A percentile compares a stretch with the other conserved stretches of the same genome.
phyloP scores from a whole-genome alignment of 805 yeast genomes.

The Yarrowia sp. region DNA sequence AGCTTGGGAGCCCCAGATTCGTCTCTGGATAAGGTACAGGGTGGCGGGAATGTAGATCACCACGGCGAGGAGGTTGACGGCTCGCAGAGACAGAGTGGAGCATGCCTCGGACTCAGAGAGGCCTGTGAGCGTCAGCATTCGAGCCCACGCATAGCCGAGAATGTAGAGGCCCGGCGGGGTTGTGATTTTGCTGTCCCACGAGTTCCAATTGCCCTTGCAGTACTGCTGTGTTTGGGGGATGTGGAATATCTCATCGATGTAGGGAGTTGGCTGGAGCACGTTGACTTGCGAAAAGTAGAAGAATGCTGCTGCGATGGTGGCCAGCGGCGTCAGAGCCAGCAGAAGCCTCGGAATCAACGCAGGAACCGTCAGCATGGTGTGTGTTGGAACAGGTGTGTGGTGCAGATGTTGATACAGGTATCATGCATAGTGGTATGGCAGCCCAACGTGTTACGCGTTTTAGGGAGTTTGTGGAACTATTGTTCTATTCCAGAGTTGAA shows the following conservation, averaged over 20 bases:
- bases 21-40: constrained; percentile 37
- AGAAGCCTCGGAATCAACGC: constrained; percentile 3
- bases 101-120: constrained; percentile 35
- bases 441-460: too few relatives aligned
- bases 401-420: not conserved
- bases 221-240: constrained; percentile 72
- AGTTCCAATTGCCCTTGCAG: constrained; percentile 55
- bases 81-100: constrained; percentile 46
- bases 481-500: too few relatives aligned
- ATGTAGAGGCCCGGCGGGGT: constrained; percentile 93
- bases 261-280: constrained; percentile 15
- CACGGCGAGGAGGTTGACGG: constrained; percentile 53
- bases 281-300: constrained; percentile 8
- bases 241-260: constrained; percentile 78
- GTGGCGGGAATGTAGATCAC: constrained; percentile 43
- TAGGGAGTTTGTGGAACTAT: too few relatives aligned
- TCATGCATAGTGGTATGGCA: not conserved
- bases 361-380: constrained; percentile 12
- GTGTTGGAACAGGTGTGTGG: not conserved
- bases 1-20: constrained; percentile 41
- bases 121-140: constrained; percentile 31
- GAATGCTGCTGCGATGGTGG: constrained; percentile 2
- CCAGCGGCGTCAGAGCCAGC: constrained; percentile 15
- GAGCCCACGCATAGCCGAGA: constrained; percentile 41
- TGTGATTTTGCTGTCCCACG: constrained; percentile 88